phyloP scores from a whole-genome alignment of 2,329 filamentous ascomycete genomes.

The Iodosphaeria phyllophila region DNA sequence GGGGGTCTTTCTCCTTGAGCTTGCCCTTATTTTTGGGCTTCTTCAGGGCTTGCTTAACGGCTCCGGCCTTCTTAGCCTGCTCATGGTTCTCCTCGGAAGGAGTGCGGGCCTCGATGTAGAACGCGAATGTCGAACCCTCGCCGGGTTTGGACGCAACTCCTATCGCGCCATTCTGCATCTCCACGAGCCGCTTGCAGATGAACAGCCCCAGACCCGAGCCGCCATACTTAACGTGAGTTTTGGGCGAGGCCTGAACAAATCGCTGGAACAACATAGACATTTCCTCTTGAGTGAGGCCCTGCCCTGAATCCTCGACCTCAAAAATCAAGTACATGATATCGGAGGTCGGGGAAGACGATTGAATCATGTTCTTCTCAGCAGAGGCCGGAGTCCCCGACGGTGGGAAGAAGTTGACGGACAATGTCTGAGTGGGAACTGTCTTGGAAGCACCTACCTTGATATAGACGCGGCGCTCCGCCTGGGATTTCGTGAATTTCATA shows the following conservation, averaged over 20 bases:
- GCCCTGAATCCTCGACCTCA: constrained; percentile 50
- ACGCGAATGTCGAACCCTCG: constrained; percentile 53
- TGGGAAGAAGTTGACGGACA: constrained; percentile 42
- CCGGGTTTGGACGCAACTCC: constrained; percentile 47
- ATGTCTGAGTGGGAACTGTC: constrained; percentile 20
- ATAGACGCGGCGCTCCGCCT: constrained; percentile 35
- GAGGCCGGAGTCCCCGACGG: constrained; percentile 27
- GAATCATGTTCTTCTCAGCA: constrained; percentile 14
- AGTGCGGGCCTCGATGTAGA: constrained; percentile 41
- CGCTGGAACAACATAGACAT: constrained; percentile 46
- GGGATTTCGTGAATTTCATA: constrained; percentile 42
- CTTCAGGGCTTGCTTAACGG: constrained; percentile 12
- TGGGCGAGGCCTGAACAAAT: constrained; percentile 46
- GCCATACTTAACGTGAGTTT: constrained; percentile 52
- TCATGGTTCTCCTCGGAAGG: constrained; percentile 13
- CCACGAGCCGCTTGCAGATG: constrained; percentile 54
- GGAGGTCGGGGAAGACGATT: too few species aligned
- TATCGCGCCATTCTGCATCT: constrained; percentile 59
- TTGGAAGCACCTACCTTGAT: constrained; percentile 28
- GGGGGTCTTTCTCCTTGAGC: constrained; percentile 2
- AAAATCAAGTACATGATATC: constrained; percentile 53
- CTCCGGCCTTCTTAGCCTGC: constrained; percentile 13
- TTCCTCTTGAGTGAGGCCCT: constrained; percentile 41
- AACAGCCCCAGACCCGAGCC: constrained; percentile 53
- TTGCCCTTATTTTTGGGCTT: constrained; percentile 6